Conservation (phyloP, 495 filamentous ascomycete species). For the Penicillium manginii region DNA sequence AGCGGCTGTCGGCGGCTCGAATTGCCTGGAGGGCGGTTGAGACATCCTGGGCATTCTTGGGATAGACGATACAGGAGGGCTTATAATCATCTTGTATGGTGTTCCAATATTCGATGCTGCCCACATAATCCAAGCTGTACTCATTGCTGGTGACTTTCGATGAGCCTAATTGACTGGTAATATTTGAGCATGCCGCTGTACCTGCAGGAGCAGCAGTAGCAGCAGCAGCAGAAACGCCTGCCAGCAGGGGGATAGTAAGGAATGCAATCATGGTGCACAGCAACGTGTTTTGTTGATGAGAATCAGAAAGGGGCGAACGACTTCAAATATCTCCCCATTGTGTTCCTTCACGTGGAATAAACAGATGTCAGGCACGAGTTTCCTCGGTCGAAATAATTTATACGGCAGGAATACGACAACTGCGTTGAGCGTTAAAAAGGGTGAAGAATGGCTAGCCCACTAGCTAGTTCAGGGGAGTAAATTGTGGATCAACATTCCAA, state of each 20-base stretch:
- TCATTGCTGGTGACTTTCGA: conserved; percentile 24
- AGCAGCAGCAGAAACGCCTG: conserved; percentile 11
- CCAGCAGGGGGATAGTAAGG: conserved; percentile 12
- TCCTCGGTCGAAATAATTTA: conserved; percentile 16
- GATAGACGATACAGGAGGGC: conserved; percentile 39
- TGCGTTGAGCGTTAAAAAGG: neutral
- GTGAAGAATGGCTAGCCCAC: neutral
- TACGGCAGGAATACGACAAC: conserved; percentile 20
- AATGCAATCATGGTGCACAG: conserved; percentile 13
- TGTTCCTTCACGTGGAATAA: conserved; percentile 7
- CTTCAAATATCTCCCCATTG: conserved; percentile 8
- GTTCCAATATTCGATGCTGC: conserved; percentile 49
- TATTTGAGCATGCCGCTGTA: conserved; percentile 27
- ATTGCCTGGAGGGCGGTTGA: conserved; percentile 30
- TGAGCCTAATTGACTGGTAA: conserved; percentile 25
- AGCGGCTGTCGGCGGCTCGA: conserved; percentile 34
- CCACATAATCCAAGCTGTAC: conserved; percentile 21
- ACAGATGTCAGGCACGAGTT: neutral
- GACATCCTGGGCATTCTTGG: conserved; percentile 30
- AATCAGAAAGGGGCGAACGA: neutral
- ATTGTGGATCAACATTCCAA: neutral
- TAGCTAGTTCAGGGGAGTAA: neutral
- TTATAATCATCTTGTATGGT: conserved; percentile 39
- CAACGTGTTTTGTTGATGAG: neutral
- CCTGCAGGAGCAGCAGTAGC: conserved; percentile 17